Evolutionary conservation across 2,329 filamentous ascomycete genomes (phyloP).

Genomic region (Fusarium subtropicale): DNA sequence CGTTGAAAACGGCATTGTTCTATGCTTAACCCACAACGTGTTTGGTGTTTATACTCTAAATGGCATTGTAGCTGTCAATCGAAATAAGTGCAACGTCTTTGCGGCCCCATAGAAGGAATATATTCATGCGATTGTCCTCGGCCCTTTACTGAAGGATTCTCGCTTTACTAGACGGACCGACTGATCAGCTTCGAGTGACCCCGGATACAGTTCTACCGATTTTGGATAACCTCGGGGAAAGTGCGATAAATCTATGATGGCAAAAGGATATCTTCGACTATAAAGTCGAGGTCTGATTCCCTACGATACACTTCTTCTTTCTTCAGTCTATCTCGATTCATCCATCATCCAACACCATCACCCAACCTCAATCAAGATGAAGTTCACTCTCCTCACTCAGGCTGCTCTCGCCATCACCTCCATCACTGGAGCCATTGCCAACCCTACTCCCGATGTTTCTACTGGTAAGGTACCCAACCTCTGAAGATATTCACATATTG

Average conservation of each 20-base stretch:
- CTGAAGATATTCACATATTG: neutral
- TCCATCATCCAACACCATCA: neutral
- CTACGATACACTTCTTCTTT: accelerated
- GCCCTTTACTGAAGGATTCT: neutral
- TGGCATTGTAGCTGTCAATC: neutral
- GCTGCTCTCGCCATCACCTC: neutral
- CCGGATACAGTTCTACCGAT: neutral
- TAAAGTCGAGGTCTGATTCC: neutral
- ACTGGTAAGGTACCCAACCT: neutral
- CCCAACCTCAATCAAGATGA: neutral
- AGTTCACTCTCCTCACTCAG: neutral
- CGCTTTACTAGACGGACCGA: neutral
- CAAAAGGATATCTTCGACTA: neutral
- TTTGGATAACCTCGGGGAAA: neutral
- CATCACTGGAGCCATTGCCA: neutral
- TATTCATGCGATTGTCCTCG: neutral
- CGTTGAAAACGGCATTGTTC: neutral
- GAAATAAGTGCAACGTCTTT: neutral
- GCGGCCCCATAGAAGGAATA: neutral
- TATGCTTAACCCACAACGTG: neutral
- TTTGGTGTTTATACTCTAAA: neutral
- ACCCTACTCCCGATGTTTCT: neutral
- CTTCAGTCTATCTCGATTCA: neutral
- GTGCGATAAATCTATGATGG: neutral
- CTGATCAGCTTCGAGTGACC: neutral